Conservation (phyloP, 192 early-diverging fungal genomes). For the Coemansia sp. region DNA sequence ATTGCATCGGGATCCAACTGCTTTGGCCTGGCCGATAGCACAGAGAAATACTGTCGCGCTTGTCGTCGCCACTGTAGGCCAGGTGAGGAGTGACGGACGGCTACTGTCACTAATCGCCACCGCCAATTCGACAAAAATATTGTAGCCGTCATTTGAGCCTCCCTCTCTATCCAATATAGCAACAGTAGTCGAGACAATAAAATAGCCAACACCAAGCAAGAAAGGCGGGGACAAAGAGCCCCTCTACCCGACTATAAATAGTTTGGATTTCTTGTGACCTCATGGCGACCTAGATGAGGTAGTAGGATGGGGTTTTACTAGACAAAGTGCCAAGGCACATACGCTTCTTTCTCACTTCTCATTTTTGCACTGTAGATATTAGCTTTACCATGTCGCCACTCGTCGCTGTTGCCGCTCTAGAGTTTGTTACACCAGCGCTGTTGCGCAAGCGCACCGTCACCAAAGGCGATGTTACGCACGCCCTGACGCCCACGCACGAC, state of each 20-base stretch:
- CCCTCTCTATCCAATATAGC: background rate
- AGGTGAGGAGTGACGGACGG: background rate
- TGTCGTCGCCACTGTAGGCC: slow-evolving; percentile 5
- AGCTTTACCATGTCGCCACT: slow-evolving; percentile 12
- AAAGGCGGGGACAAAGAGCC: background rate
- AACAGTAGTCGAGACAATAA: background rate
- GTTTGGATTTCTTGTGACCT: background rate
- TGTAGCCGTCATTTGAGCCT: slow-evolving; percentile 4
- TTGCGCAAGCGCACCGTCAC: slow-evolving; percentile 27
- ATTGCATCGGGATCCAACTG: slow-evolving; percentile 28
- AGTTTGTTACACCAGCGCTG: background rate
- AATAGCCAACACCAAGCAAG: background rate
- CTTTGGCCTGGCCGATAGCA: background rate
- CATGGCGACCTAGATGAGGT: background rate
- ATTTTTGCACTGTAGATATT: background rate
- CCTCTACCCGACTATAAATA: background rate
- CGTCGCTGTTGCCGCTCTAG: background rate
- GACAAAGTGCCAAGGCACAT: background rate
- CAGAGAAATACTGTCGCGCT: slow-evolving; percentile 7
- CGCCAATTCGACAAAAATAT: slow-evolving; percentile 8
- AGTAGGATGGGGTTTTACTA: background rate
- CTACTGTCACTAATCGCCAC: slow-evolving; percentile 5
- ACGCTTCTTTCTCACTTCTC: background rate
- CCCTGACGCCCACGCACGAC: slow-evolving; percentile 49
- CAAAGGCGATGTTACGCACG: slow-evolving; percentile 33